phyloP scores from a whole-genome alignment of 805 yeast genomes.

The Wickerhamomyces mucosus region DNA sequence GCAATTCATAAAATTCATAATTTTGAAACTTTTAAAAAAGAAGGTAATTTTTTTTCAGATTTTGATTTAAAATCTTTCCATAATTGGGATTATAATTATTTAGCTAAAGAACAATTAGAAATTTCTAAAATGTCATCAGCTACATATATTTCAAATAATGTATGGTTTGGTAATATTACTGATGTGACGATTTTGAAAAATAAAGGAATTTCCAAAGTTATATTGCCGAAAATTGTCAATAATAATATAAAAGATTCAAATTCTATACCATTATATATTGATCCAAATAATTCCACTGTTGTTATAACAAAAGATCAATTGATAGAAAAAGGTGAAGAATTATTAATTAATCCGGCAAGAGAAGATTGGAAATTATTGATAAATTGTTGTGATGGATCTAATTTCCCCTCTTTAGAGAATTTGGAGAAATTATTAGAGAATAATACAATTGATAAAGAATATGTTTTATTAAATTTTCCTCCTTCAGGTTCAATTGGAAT shows the following conservation, averaged over 20 bases:
- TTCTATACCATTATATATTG: conserved; percentile 37
- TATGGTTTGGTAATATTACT: conserved; percentile 80
- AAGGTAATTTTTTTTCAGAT: conserved; percentile 20
- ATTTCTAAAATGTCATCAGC: conserved; percentile 79
- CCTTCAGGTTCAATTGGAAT: conserved; percentile 77
- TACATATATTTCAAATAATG: conserved; percentile 39
- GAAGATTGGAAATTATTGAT: conserved; percentile 47
- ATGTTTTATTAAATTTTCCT: conserved; percentile 51
- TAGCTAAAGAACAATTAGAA: conserved; percentile 71
- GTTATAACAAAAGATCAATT: conserved; percentile 25
- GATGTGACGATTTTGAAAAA: conserved; percentile 43
- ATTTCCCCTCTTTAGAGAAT: conserved; percentile 38
- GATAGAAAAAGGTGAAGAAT: conserved; percentile 9
- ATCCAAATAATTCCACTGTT: conserved; percentile 42
- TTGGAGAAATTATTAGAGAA: conserved; percentile 21
- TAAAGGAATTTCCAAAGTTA: too few relatives aligned
- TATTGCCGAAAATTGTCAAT: conserved; percentile 5
- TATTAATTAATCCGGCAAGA: conserved; percentile 39
- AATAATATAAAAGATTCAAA: conserved; percentile 3
- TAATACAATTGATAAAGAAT: conserved; percentile 6
- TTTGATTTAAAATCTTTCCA: conserved; percentile 35
- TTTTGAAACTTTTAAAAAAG: conserved; percentile 6
- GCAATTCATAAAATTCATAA: conserved; percentile 19
- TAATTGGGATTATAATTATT: conserved; percentile 62
- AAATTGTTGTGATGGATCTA: conserved; percentile 50